Conservation (phyloP, 768 basidiomycete genomes). For the Psilocybe cubensis region DNA sequence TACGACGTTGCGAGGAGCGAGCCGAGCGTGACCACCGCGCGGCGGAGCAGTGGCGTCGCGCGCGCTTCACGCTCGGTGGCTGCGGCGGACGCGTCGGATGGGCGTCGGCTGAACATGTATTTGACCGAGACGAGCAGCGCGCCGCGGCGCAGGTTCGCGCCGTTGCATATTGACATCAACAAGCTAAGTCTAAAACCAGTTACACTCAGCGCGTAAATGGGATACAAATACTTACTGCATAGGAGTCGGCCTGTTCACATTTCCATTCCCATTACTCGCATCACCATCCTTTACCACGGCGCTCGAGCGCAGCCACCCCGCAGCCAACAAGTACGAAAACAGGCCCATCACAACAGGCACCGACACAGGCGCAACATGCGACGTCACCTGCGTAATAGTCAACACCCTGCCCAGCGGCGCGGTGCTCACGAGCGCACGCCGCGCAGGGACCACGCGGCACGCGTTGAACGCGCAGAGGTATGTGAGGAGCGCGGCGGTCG, state of each 20-base stretch:
- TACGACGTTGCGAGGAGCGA: slow-evolving; percentile 2
- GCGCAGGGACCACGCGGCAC: background rate
- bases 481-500: background rate
- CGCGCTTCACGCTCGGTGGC: no score
- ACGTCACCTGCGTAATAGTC: slow-evolving; percentile 1
- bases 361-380: background rate
- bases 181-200: background rate
- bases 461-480: slow-evolving; percentile 1
- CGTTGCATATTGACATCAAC: slow-evolving; percentile 2
- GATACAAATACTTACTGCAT: background rate
- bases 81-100: background rate
- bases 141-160: background rate
- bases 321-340: slow-evolving; percentile 1
- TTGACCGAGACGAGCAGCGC: background rate
- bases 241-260: background rate
- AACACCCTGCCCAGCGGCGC: slow-evolving; percentile 1
- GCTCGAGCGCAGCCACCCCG: background rate
- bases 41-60: background rate
- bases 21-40: slow-evolving; percentile 1
- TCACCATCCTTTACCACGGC: no score
- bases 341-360: slow-evolving; percentile 3
- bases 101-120: background rate
- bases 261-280: background rate
- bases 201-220: background rate
- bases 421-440: background rate